These are phyloP conservation scores for Penicillium simplicissimum DNA, from an alignment of 495 filamentous ascomycete genomes.

Conservation along the genomic window DNA sequence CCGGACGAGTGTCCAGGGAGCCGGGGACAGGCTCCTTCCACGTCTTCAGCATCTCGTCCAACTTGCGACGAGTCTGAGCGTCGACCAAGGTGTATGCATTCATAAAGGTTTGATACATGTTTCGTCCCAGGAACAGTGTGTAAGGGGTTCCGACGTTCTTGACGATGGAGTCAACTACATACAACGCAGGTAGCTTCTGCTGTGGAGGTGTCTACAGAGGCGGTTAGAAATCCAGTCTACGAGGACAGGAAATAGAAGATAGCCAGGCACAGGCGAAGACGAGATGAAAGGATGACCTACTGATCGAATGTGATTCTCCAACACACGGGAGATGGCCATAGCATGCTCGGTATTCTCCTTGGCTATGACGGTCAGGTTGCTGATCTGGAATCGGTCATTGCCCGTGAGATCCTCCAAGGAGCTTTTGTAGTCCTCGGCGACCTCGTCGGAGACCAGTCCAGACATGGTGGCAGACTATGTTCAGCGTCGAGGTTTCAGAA, in stretches of 20 bases:
- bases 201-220: conserved; percentile 71
- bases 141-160: conserved; percentile 99
- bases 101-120: conserved; percentile 94
- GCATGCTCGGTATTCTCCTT: conserved; percentile 96
- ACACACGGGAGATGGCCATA: conserved; percentile 79
- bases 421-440: conserved; percentile 91
- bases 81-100: conserved; percentile 90
- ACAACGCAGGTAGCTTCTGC: conserved; percentile 91
- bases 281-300: conserved; percentile 59
- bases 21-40: conserved; percentile 97
- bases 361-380: conserved; percentile 92
- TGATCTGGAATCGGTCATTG: conserved; percentile 91
- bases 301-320: conserved; percentile 89
- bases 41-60: conserved; percentile 96
- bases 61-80: conserved; percentile 72
- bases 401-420: conserved; percentile 87
- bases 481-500: neutral
- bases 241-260: conserved; percentile 10
- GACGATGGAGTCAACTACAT: conserved; percentile 95
- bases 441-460: conserved; percentile 75
- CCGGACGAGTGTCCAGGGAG: conserved; percentile 81
- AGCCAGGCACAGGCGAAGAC: conserved; percentile 7
- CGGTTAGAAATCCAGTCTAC: conserved; percentile 37
- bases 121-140: conserved; percentile 87
- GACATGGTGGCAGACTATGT: conserved; percentile 59